A percentile compares a stretch with the other conserved stretches of the same genome.
Evolutionary conservation across 108 stramenopile species (phyloP).

Genomic region (Thalassiosira profunda): DNA sequence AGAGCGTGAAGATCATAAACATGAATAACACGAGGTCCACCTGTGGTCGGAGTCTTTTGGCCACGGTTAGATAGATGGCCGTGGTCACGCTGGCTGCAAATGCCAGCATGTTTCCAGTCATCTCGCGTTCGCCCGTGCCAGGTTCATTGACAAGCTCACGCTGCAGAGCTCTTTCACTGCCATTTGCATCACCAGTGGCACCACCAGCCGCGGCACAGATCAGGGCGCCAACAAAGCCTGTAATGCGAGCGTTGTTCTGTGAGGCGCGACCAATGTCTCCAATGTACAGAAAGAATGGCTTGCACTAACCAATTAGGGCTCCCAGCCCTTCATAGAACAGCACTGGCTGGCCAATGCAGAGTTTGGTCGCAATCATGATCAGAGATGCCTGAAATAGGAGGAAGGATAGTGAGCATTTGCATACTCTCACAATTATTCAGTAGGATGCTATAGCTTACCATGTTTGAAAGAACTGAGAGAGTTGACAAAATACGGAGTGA

Average conservation of each 20-base stretch:
- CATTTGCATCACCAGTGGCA: not conserved
- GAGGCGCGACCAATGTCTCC: no score
- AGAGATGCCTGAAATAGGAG: conserved; percentile 48
- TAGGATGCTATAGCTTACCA: no score
- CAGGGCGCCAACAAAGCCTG: no score
- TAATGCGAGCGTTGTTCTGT: no score
- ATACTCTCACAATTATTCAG: no score
- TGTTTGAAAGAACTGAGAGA: conserved; percentile 18
- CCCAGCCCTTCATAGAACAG: conserved; percentile 51
- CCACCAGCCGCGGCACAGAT: conserved; percentile 55
- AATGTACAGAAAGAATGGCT: no score
- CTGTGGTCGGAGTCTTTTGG: conserved; percentile 51
- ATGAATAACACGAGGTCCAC: conserved; percentile 61
- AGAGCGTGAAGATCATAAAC: conserved; percentile 57
- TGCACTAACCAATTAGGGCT: conserved; percentile 59
- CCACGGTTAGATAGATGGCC: conserved; percentile 50
- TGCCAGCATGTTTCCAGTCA: conserved; percentile 66
- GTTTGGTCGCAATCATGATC: conserved; percentile 53
- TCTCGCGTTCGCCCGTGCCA: not conserved
- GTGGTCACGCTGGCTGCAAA: conserved; percentile 33
- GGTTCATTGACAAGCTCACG: not conserved
- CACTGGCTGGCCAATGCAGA: conserved; percentile 45
- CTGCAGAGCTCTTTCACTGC: not conserved
- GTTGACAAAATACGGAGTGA: not conserved
- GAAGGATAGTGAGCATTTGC: no score